Base-by-base conservation (phyloP, 2,329 filamentous ascomycete species). In the Stachybotrys echinatus region DNA sequence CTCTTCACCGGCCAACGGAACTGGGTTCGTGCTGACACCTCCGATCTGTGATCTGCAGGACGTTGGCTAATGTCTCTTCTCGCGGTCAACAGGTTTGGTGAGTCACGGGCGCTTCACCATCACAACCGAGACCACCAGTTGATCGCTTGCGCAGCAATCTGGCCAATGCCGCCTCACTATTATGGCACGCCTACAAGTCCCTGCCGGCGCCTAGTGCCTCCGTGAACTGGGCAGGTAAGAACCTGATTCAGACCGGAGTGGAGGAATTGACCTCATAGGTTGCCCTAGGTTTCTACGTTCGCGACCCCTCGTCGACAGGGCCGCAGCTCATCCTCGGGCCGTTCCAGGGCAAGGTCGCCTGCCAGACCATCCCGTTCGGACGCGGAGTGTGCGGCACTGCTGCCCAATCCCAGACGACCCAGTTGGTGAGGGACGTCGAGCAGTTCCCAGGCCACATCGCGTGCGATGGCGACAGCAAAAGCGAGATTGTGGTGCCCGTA, bases 401-500 rank as follows among this genome's bases (percentile, higher is more conserved):
- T 0, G 88, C 87, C 1, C 62, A 75, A 21, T 77, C 72, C 4
- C 68, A 69, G 42, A 63, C 69, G 52, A 91, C 88, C 12, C 85
- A 89, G 68, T 65, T 91, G 6, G 78, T 87, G 0, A 69, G 74
- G 12, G 84, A 94, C 64, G 88, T 94, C 7, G 84, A 89, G 42
- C 62, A 70, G 47, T 92, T 92, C 61, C 85, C 87, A 0, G 88
- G 87, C 2, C 89, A 92, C 64, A 92, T 94, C 61, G 88, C 89
- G 10, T 92, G 89, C 64, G 89, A 94, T 65, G 80, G 81, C 4
- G 85, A 82, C 50, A 89, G 82, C 60, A 80, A 74, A 70, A 92
- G 88, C 63, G 89, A 94, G 73, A 85, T 94, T 63, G 89, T 94
- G 18, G 88, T 92, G 45, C 89, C 89, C 2, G 79, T 92, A 53